A percentile compares a stretch with the other conserved stretches of the same genome.
Evolutionary conservation across 1,139 yeast species (phyloP).

Genomic region (Protomyces gravidus): DNA sequence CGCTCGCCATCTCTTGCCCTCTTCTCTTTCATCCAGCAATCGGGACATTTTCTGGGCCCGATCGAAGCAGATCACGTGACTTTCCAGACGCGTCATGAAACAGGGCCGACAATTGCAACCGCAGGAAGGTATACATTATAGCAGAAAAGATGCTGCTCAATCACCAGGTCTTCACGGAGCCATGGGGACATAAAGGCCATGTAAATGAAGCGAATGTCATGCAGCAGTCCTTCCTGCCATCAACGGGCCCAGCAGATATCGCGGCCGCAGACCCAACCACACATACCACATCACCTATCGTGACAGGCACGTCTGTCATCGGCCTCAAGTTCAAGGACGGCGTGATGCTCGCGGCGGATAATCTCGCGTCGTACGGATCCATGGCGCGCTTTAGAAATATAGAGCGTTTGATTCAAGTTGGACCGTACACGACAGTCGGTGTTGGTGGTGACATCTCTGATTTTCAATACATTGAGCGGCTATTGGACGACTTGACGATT

Average conservation of each 20-base stretch:
- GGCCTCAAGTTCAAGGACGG: slow-evolving; percentile 89
- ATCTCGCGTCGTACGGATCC: slow-evolving; percentile 82
- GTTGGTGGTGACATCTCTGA: slow-evolving; percentile 94
- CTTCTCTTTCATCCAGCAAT: no score
- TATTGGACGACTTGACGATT: slow-evolving; percentile 70
- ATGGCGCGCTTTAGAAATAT: slow-evolving; percentile 78
- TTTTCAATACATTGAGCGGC: slow-evolving; percentile 72
- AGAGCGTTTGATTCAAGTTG: slow-evolving; percentile 79
- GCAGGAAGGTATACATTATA: no score
- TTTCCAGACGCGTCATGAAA: no score
- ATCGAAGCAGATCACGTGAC: no score
- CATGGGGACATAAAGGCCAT: slow-evolving; percentile 27
- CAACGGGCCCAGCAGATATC: slow-evolving; percentile 10
- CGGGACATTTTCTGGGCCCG: no score
- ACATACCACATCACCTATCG: slow-evolving; percentile 88
- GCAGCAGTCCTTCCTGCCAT: slow-evolving; percentile 16
- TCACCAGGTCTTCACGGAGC: slow-evolving; percentile 24
- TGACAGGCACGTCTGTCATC: slow-evolving; percentile 93
- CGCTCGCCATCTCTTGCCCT: no score
- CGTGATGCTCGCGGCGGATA: slow-evolving; percentile 90
- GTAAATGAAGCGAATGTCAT: slow-evolving; percentile 19
- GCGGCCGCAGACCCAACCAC: slow-evolving; percentile 15
- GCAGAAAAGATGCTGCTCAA: slow-evolving; percentile 6
- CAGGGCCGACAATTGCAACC: no score
- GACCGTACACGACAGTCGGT: slow-evolving; percentile 83